Evolutionary conservation across 2,329 filamentous ascomycete genomes (phyloP), one percentile per base, ranked within the genome.

Genomic region (Dendrostoma leiphaemia): DNA sequence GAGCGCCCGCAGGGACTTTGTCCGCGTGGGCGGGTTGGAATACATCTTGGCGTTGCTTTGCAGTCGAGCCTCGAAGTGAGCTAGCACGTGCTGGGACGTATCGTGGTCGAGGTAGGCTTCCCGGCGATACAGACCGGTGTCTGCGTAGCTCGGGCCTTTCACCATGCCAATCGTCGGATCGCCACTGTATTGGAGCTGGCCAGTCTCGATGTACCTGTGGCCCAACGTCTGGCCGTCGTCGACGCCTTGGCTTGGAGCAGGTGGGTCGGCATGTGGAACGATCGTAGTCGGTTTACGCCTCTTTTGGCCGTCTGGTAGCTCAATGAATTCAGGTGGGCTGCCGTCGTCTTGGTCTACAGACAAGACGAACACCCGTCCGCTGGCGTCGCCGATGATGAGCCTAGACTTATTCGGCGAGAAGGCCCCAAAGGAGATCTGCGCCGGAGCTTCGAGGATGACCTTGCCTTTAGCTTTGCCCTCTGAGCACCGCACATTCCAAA

Each of bases 371-470:
- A 86, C 74, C 6, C 81, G 78, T 0, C 84, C 84, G 3, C 79
- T 84, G 0, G 81, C 81, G 62, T 87, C 84, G 17, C 84, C 84
- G 10, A 87, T 69, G 1, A 81, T 72, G 1, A 87, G 71, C 58
- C 76, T 79, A 1, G 78, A 74, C 31, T 70, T 72, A 61, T 85
- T 78, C 0, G 78, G 77, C 0, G 81, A 84, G 56, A 86, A 87
- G 2, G 75, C 73, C 1, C 84, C 84, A 54, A 72, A 78, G 0
- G 80, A 80, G 17, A 87, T 78, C 0, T 82, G 80, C 0, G 76
- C 82, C 0, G 80, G 73, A 1, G 78, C 77, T 55, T 80, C 74
- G 1, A 86, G 69, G 1, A 86, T 67, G 48, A 79, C 73, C 21
- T 79, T 75, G 5, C 86, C 71, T 41, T 81, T 73, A 0, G 74